A percentile compares a stretch with the other conserved stretches of the same genome.
Evolutionary conservation across 805 yeast genomes (phyloP).

Genomic region (Cyberlindnera xishuangbannaensis): DNA sequence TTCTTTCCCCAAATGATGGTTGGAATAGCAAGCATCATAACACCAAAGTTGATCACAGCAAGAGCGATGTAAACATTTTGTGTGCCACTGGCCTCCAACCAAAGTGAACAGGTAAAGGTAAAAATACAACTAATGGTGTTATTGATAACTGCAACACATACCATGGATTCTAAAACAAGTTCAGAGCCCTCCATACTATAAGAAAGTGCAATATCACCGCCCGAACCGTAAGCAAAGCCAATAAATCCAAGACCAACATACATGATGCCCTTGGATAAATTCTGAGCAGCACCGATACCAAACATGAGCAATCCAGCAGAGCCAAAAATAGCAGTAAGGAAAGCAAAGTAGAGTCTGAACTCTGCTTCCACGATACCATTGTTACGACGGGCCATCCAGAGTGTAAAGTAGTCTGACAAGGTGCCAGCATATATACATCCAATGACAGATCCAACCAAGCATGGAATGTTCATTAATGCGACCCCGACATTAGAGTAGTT

Average conservation of each 20-base stretch:
- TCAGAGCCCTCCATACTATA: constrained; percentile 69
- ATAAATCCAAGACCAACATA: constrained; percentile 59
- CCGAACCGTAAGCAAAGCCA: constrained; percentile 65
- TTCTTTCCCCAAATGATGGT: constrained; percentile 54
- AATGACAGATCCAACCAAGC: constrained; percentile 57
- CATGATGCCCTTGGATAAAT: constrained; percentile 47
- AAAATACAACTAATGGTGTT: constrained; percentile 61
- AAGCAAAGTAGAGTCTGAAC: constrained; percentile 51
- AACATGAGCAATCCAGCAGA: constrained; percentile 60
- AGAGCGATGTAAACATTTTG: constrained; percentile 54
- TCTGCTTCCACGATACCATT: constrained; percentile 63
- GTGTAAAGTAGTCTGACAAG: constrained; percentile 52
- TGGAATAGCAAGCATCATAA: constrained; percentile 53
- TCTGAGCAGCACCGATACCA: constrained; percentile 57
- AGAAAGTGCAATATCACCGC: constrained; percentile 66
- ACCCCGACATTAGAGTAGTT: constrained; percentile 60
- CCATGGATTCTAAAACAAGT: constrained; percentile 66
- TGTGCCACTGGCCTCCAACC: constrained; percentile 53
- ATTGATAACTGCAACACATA: constrained; percentile 59
- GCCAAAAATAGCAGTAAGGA: constrained; percentile 50
- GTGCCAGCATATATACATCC: constrained; percentile 65
- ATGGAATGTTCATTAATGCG: constrained; percentile 71
- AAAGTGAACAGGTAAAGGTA: constrained; percentile 57
- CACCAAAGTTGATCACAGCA: constrained; percentile 54
- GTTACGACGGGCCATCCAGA: constrained; percentile 55